These are phyloP conservation scores for Cutaneotrichosporon cutaneum DNA, from an alignment of 1,284 basidiomycete species.

Conservation along the genomic window DNA sequence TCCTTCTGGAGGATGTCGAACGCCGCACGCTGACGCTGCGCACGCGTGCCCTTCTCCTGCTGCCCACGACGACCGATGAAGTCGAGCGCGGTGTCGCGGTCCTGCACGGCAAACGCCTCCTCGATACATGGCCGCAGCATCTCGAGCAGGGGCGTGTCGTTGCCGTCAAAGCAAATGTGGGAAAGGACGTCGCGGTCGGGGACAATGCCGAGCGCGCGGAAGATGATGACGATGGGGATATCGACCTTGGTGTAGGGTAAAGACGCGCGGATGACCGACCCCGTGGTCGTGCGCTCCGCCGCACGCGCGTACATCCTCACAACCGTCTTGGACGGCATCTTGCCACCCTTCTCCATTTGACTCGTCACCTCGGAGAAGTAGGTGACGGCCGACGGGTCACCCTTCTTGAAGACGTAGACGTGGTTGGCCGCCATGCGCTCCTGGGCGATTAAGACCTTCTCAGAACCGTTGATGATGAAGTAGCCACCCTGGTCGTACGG, in stretches of 20 bases:
- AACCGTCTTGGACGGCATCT: slow-evolving; percentile 97
- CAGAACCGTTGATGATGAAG: slow-evolving; percentile 99
- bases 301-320: slow-evolving; percentile 94
- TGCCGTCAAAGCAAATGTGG: slow-evolving; percentile 97
- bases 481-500: slow-evolving; percentile 97
- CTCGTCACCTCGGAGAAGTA: slow-evolving; percentile 97
- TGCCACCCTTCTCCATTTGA: slow-evolving; percentile 97
- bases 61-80: slow-evolving; percentile 98
- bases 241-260: slow-evolving; percentile 98
- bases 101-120: slow-evolving; percentile 97
- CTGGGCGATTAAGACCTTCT: slow-evolving; percentile 98
- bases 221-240: slow-evolving; percentile 98
- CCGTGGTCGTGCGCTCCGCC: slow-evolving; percentile 54
- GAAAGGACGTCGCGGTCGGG: slow-evolving; percentile 97
- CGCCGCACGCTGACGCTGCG: slow-evolving; percentile 91
- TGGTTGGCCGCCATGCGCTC: slow-evolving; percentile 99
- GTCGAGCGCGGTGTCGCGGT: slow-evolving; percentile 86
- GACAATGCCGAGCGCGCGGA: slow-evolving; percentile 95
- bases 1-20: slow-evolving; percentile 99
- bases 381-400: slow-evolving; percentile 91
- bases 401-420: slow-evolving; percentile 98
- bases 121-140: slow-evolving; percentile 99
- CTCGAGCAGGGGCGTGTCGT: slow-evolving; percentile 93
- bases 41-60: slow-evolving; percentile 85
- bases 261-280: slow-evolving; percentile 94